Conservation (phyloP, 768 basidiomycete species). For the Crucibulum laeve region DNA sequence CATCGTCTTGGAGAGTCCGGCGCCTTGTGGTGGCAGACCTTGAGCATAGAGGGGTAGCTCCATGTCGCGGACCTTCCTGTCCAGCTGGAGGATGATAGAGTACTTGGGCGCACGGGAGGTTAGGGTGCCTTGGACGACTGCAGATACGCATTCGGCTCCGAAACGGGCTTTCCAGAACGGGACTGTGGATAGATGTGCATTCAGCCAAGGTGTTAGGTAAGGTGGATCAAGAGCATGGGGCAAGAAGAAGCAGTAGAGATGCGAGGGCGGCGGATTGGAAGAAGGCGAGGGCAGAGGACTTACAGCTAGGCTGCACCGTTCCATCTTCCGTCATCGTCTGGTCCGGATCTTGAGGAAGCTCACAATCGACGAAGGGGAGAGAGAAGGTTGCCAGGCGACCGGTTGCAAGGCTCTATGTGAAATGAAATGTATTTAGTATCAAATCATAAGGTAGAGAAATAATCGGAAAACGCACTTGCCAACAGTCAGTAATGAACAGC, state of each 20-base stretch:
- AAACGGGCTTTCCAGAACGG: constrained; percentile 70
- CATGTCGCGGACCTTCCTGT: constrained; percentile 68
- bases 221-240: too few relatives aligned
- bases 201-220: too few relatives aligned
- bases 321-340: constrained; percentile 58
- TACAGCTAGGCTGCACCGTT: constrained; percentile 53
- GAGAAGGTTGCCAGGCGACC: constrained; percentile 68
- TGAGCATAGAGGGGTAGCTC: constrained; percentile 60
- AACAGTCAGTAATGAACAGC: constrained; percentile 68
- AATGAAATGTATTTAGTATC: not conserved
- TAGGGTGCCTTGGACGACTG: constrained; percentile 64
- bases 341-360: constrained; percentile 59
- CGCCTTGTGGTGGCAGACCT: constrained; percentile 41
- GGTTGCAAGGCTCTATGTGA: constrained; percentile 57
- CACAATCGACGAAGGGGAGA: constrained; percentile 69
- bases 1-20: constrained; percentile 60
- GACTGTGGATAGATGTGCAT: too few relatives aligned
- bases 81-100: constrained; percentile 57
- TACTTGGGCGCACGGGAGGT: constrained; percentile 63
- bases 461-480: constrained; percentile 46
- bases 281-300: constrained; percentile 16
- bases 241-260: not conserved
- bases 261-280: not conserved
- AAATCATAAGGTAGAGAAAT: not conserved
- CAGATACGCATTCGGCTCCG: constrained; percentile 59